These are phyloP conservation scores for Botrytis sinoallii DNA, from an alignment of 2,329 filamentous ascomycete genomes.

Conservation along the genomic window DNA sequence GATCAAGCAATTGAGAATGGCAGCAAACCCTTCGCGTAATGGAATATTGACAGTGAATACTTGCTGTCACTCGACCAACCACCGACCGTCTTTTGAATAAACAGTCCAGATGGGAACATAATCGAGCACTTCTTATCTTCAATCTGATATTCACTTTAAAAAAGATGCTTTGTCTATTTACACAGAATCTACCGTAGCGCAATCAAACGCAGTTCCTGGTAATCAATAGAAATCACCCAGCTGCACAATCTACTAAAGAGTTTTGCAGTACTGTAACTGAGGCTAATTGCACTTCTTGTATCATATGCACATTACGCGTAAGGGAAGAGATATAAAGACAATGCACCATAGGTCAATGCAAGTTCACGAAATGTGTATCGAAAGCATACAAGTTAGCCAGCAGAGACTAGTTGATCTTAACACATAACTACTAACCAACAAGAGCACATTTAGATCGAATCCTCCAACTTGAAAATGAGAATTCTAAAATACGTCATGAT, in stretches of 20 bases:
- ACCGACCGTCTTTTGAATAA: background rate
- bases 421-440: background rate
- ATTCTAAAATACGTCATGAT: background rate
- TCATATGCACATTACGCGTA: background rate
- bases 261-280: background rate
- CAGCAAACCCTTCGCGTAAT: background rate
- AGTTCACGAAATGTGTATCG: background rate
- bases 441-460: background rate
- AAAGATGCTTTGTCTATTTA: background rate
- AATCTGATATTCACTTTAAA: background rate
- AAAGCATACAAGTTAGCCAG: no score
- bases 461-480: background rate
- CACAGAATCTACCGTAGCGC: background rate
- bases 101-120: background rate
- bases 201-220: background rate
- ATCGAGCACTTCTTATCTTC: background rate
- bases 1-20: background rate
- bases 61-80: background rate
- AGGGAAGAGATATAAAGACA: background rate
- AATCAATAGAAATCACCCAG: background rate
- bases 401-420: background rate
- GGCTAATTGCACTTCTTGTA: background rate
- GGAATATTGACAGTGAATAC: conserved; percentile 2
- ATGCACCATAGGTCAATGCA: background rate
- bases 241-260: background rate